These are phyloP conservation scores for Salix caprea DNA, from an alignment of 345 rosid species.

Conservation along the genomic window DNA sequence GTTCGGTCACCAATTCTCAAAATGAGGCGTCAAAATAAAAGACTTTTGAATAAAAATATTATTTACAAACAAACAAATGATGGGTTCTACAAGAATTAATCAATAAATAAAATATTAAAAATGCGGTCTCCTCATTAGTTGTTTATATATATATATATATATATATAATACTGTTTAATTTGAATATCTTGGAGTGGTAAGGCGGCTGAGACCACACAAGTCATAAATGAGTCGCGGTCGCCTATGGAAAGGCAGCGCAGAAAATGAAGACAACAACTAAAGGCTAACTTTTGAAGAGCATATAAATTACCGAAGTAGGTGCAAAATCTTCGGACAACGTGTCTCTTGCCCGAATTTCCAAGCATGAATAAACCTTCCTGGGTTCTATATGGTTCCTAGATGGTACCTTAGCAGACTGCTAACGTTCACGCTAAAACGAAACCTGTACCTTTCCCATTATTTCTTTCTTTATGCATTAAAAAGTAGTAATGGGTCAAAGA, in stretches of 20 bases:
- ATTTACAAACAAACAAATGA: too few species aligned
- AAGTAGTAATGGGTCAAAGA: neutral
- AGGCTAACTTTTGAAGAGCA: neutral
- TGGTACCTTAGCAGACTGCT: neutral
- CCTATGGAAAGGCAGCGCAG: neutral
- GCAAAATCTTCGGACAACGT: neutral
- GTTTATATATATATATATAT: too few species aligned
- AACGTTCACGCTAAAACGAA: neutral
- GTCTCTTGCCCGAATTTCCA: neutral
- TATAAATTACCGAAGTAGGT: neutral
- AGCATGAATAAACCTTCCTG: constrained; percentile 3
- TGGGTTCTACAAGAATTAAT: too few species aligned
- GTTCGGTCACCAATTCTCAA: too few species aligned
- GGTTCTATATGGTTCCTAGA: neutral
- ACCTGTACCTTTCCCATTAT: neutral
- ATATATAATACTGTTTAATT: too few species aligned
- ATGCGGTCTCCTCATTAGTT: too few species aligned
- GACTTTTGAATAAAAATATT: too few species aligned
- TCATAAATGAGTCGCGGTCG: too few species aligned
- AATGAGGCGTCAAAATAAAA: too few species aligned
- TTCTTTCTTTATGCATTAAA: neutral
- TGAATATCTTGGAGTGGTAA: too few species aligned
- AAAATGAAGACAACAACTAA: neutral
- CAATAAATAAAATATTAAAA: too few species aligned
- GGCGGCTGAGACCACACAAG: too few species aligned